Evolutionary conservation across 441 rosid genomes (phyloP).

Genomic region (Aquilaria agallochum): DNA sequence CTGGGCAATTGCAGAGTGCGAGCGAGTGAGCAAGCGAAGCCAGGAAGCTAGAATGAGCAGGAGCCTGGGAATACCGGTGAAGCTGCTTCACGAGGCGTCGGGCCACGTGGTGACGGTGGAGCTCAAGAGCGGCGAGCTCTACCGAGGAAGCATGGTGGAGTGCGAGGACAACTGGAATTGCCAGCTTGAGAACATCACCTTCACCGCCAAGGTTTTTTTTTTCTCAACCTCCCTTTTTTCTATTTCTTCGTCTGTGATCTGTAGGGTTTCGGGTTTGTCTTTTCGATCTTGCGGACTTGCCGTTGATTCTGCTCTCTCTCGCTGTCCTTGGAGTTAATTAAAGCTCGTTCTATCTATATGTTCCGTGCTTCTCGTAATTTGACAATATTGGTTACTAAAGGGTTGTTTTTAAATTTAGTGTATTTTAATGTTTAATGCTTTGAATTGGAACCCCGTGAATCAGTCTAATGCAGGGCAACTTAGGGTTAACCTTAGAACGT

Average conservation of each 20-base stretch:
- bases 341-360: too few relatives aligned
- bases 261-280: background rate
- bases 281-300: background rate
- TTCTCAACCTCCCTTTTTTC: background rate
- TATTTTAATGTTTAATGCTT: too few relatives aligned
- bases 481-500: too few relatives aligned
- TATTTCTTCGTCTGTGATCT: background rate
- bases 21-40: background rate
- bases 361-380: too few relatives aligned
- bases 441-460: too few relatives aligned
- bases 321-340: background rate
- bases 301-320: too few relatives aligned
- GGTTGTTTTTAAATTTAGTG: too few relatives aligned
- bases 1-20: too few relatives aligned
- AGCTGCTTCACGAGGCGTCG: slow-evolving; percentile 92
- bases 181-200: slow-evolving; percentile 92
- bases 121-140: slow-evolving; percentile 95
- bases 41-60: slow-evolving; percentile 60
- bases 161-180: slow-evolving; percentile 99
- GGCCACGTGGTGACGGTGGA: slow-evolving; percentile 97
- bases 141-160: slow-evolving; percentile 96
- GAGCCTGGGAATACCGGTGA: slow-evolving; percentile 97
- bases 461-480: too few relatives aligned
- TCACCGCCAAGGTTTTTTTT: slow-evolving; percentile 68
- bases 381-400: too few relatives aligned